These are phyloP conservation scores for Cordyceps militaris DNA, from an alignment of 2,329 filamentous ascomycete genomes.

Conservation along the genomic window DNA sequence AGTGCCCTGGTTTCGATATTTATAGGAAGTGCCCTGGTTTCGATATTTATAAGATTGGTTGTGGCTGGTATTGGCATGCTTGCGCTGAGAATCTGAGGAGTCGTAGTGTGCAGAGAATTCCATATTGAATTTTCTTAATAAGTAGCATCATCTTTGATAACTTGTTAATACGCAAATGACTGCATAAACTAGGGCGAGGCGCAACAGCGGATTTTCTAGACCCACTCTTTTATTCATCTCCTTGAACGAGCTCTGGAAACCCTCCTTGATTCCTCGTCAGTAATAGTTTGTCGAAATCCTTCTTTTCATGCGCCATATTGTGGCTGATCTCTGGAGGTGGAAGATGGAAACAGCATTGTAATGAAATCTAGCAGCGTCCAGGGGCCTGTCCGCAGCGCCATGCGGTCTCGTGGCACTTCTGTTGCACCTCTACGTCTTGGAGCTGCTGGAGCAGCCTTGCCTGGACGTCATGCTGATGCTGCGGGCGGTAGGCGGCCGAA, in stretches of 20 bases:
- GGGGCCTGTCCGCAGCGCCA: conserved; percentile 7
- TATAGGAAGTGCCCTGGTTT: too few species aligned
- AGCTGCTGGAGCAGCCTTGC: conserved; percentile 4
- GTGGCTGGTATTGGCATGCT: too few species aligned
- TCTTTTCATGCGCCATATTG: background rate
- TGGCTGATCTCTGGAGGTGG: background rate
- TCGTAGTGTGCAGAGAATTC: too few species aligned
- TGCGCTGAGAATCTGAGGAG: too few species aligned
- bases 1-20: too few species aligned
- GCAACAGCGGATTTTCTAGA: background rate
- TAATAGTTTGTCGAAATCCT: background rate
- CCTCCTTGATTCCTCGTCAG: background rate
- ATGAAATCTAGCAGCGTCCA: conserved; percentile 12
- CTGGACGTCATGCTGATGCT: conserved; percentile 7
- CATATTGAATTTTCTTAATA: too few species aligned
- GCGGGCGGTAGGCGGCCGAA: conserved; percentile 12
- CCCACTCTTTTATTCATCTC: background rate
- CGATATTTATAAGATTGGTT: too few species aligned
- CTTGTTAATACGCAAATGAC: too few species aligned
- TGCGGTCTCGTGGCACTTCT: conserved; percentile 5
- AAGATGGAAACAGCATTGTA: background rate
- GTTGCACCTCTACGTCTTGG: conserved; percentile 1
- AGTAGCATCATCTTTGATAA: too few species aligned
- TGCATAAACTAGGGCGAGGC: too few species aligned
- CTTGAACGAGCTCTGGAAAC: background rate